Evolutionary conservation across 805 yeast genomes (phyloP), one percentile per base, ranked within the genome.

Genomic region (Starmerella bombicola): DNA sequence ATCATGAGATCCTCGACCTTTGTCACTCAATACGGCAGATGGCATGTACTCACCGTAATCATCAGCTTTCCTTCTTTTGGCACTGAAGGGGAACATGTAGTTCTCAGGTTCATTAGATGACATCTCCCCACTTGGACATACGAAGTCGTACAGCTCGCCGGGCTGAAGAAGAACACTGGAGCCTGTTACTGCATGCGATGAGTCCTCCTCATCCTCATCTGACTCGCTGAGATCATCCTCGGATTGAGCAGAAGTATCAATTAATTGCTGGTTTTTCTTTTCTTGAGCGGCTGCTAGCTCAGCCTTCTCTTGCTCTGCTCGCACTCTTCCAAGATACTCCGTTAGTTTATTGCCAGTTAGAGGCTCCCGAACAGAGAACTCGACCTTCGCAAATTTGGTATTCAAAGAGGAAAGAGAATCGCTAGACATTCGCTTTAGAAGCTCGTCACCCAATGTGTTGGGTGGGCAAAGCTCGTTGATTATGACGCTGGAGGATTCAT

Each of bases 1-100:
- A 53, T 48, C 41, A n/a, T n/a, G n/a, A n/a, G n/a, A n/a, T n/a
- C n/a, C n/a, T n/a, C n/a, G n/a, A n/a, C 55, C 59, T 20, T 45
- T 51, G 21, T 15, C 20, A 10, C 12, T 10, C 9, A 43, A 35
- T 37, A 42, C 35, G 19, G 47, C 56, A 20, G 70, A 69, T 46
- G 78, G 76, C 17, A 86, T 76, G 2, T 77, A 61, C 41, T 74
- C 78, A 23, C 99, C 99, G 58, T 88, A 91, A 49, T 88, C 96
- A 55, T 91, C 97, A 35, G 69, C 63, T 49, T 80, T 74, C 19
- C 70, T 63, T 50, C 73, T 72, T 35, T 67, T 70, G 1, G 71
- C 69, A 29, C 73, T 63, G 50, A 65, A 80, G 10, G 95, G 97
- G 55, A 88, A 91, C 81, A 80, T 78, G 33, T 68, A 72, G 58